Evolutionary conservation across 768 basidiomycete species (phyloP).

Genomic region (Lenzites betulinus): DNA sequence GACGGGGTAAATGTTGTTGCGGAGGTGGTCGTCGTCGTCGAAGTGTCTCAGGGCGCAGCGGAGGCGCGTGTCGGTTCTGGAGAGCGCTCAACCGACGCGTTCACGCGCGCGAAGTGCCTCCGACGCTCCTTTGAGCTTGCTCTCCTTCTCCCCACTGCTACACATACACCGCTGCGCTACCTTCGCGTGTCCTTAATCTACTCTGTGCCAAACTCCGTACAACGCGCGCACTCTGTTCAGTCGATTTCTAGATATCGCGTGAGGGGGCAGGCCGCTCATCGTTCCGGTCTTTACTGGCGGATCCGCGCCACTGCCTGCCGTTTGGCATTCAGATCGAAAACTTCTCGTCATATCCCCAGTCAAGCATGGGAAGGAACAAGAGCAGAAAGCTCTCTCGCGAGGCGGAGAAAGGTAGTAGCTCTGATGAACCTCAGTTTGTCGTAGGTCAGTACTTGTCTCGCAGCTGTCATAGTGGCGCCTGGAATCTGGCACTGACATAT

Average conservation of each 20-base stretch:
- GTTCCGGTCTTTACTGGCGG: too few relatives aligned
- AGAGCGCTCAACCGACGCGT: slow-evolving; percentile 1
- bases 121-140: too few relatives aligned
- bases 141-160: not conserved
- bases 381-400: slow-evolving; percentile 8
- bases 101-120: not conserved
- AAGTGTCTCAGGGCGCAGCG: not conserved
- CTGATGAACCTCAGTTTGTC: slow-evolving; percentile 16
- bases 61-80: slow-evolving; percentile 2
- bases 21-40: not conserved
- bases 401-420: slow-evolving; percentile 1
- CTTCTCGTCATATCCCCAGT: not conserved
- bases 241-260: too few relatives aligned
- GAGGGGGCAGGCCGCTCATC: too few relatives aligned
- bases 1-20: not conserved
- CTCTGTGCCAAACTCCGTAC: too few relatives aligned
- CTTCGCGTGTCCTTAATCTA: too few relatives aligned
- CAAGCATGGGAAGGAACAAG: not conserved
- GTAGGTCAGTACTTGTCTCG: slow-evolving; percentile 14
- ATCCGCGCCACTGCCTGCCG: too few relatives aligned
- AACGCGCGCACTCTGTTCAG: too few relatives aligned
- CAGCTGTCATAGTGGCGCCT: not conserved
- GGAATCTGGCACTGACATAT: not conserved
- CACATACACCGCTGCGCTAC: too few relatives aligned
- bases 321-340: too few relatives aligned